These are phyloP conservation scores for Calonectria multiphialidica DNA, from an alignment of 2,329 filamentous ascomycete species.

Conservation along the genomic window DNA sequence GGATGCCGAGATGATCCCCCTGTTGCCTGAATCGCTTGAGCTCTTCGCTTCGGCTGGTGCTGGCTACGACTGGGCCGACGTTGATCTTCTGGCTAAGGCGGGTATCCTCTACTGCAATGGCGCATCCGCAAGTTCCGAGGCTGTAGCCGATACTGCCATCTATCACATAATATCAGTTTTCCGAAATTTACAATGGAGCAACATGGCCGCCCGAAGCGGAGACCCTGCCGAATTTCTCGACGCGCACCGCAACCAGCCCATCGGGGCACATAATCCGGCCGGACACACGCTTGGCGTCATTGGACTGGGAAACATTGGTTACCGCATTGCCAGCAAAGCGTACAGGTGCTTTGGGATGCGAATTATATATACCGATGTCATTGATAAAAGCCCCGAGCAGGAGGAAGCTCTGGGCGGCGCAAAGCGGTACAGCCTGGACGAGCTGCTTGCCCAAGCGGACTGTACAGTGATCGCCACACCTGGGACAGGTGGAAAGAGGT, in stretches of 20 bases:
- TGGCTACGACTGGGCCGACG: conserved; percentile 74
- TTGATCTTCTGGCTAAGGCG: conserved; percentile 46
- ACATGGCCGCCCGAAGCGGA: conserved; percentile 59
- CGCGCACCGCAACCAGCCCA: conserved; percentile 65
- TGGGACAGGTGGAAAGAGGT: conserved; percentile 19
- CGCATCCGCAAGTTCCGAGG: conserved; percentile 70
- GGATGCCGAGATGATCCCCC: conserved; percentile 68
- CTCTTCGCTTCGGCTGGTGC: conserved; percentile 72
- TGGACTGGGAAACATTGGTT: conserved; percentile 69
- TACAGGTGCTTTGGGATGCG: conserved; percentile 67
- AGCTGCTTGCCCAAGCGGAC: conserved; percentile 23
- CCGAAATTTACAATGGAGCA: conserved; percentile 68
- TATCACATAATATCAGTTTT: conserved; percentile 71
- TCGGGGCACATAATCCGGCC: conserved; percentile 67
- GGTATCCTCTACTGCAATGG: conserved; percentile 73
- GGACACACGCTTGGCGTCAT: conserved; percentile 68
- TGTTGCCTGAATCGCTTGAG: conserved; percentile 64
- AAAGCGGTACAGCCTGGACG: conserved; percentile 37
- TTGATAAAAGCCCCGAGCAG: conserved; percentile 51
- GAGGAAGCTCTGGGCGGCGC: conserved; percentile 59
- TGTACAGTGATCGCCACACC: conserved; percentile 28
- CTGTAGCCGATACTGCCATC: conserved; percentile 71
- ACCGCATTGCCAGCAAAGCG: conserved; percentile 67
- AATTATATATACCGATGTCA: conserved; percentile 65
- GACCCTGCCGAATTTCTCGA: conserved; percentile 59